Evolutionary conservation across 768 basidiomycete genomes (phyloP).

Genomic region (Leccinum subgranulosum): DNA sequence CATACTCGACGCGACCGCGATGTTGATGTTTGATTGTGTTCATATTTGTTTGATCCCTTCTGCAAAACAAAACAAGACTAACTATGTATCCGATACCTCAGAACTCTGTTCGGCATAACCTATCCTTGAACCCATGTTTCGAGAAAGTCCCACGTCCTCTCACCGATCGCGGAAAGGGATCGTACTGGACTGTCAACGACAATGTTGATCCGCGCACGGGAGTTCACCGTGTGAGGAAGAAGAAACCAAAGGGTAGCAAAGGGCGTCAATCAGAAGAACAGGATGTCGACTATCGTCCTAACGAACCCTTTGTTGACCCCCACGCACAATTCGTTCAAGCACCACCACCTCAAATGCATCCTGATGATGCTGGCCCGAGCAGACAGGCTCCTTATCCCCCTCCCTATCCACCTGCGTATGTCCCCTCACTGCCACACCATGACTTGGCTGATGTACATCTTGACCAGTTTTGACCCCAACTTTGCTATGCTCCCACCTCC

Average conservation of each 20-base stretch:
- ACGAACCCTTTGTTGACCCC: slow-evolving; percentile 55
- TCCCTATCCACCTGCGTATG: slow-evolving; percentile 55
- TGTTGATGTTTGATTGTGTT: slow-evolving; percentile 63
- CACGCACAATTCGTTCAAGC: slow-evolving; percentile 51
- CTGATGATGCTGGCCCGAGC: slow-evolving; percentile 60
- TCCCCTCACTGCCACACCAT: background rate
- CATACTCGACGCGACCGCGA: slow-evolving; percentile 45
- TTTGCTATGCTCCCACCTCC: slow-evolving; percentile 61
- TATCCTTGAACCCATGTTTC: slow-evolving; percentile 88
- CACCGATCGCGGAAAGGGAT: slow-evolving; percentile 87
- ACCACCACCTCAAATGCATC: slow-evolving; percentile 49
- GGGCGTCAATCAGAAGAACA: slow-evolving; percentile 51
- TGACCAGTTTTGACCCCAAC: slow-evolving; percentile 65
- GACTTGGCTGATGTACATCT: slow-evolving; percentile 8
- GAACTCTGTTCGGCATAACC: slow-evolving; percentile 91
- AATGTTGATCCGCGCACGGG: slow-evolving; percentile 87
- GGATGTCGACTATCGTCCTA: slow-evolving; percentile 63
- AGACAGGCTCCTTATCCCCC: slow-evolving; percentile 59
- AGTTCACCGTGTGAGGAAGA: slow-evolving; percentile 85
- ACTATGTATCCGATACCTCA: slow-evolving; percentile 30
- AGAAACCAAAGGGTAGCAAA: slow-evolving; percentile 65
- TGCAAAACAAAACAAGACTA: slow-evolving; percentile 30
- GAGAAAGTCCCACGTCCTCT: slow-evolving; percentile 90
- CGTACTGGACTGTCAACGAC: slow-evolving; percentile 91
- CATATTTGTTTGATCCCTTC: slow-evolving; percentile 50